Evolutionary conservation across 169 alveolate genomes (phyloP).

Genomic region (Plasmodium adleri): DNA sequence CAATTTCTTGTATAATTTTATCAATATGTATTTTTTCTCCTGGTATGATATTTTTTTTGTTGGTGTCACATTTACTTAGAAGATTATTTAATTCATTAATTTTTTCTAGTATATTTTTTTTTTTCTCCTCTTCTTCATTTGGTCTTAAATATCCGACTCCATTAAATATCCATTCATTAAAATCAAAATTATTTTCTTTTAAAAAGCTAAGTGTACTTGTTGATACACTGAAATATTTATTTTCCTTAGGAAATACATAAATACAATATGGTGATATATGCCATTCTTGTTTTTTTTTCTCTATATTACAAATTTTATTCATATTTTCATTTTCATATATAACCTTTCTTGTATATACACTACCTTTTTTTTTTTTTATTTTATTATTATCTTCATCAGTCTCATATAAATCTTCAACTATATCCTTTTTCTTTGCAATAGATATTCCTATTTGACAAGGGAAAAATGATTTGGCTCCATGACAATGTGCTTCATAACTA

Average conservation of each 20-base stretch:
- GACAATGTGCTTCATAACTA: constrained; percentile 90
- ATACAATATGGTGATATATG: constrained; percentile 88
- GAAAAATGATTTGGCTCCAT: constrained; percentile 88
- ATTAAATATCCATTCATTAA: constrained; percentile 87
- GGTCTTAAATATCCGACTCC: constrained; percentile 89
- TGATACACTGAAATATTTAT: constrained; percentile 84
- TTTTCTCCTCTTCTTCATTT: constrained; percentile 83
- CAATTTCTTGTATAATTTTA: constrained; percentile 54
- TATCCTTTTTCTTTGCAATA: constrained; percentile 82
- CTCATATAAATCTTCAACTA: neutral
- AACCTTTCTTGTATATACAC: constrained; percentile 30
- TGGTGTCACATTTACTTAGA: constrained; percentile 53
- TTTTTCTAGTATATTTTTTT: constrained; percentile 75
- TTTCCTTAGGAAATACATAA: constrained; percentile 86
- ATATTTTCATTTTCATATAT: constrained; percentile 13
- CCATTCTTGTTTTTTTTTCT: constrained; percentile 80
- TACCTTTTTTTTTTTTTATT: constrained; percentile 3
- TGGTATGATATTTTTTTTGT: neutral
- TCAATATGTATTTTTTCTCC: constrained; percentile 60
- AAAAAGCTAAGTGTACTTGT: constrained; percentile 86
- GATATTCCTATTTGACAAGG: constrained; percentile 92
- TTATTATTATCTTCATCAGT: constrained; percentile 4
- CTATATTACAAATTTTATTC: neutral
- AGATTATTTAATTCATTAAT: constrained; percentile 77
- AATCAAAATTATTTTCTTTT: constrained; percentile 89